Evolutionary conservation across 371 early-diverging fungal species (phyloP).

Genomic region (Mortierella sp.): DNA sequence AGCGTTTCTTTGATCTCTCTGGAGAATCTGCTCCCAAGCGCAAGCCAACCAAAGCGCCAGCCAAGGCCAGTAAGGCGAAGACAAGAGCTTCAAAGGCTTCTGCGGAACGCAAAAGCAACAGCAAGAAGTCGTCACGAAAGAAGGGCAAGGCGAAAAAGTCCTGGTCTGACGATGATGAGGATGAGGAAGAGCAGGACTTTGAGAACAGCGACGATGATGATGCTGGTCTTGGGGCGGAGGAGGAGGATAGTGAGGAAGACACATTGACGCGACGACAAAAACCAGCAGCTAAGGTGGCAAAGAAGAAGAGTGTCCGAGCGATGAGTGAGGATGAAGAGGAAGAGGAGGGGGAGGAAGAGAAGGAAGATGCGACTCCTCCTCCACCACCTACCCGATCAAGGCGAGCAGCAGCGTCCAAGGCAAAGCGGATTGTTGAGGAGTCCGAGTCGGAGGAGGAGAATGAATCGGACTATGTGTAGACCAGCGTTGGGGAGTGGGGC

Average conservation of each 20-base stretch:
- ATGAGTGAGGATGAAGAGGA: not conserved
- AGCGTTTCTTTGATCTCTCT: not conserved
- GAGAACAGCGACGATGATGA: not conserved
- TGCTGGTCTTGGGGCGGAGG: not conserved
- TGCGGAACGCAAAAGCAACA: not conserved
- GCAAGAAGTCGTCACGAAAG: not conserved
- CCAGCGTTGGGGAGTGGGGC: not conserved
- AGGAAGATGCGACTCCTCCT: not conserved
- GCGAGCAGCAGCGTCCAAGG: not conserved
- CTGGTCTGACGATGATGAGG: conserved; percentile 12
- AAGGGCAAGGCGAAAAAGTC: conserved; percentile 5
- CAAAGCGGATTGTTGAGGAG: not conserved
- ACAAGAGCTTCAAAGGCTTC: not conserved
- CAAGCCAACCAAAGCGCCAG: not conserved
- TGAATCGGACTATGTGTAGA: not conserved
- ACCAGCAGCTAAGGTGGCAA: not conserved
- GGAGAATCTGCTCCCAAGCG: not conserved
- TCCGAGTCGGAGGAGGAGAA: not conserved
- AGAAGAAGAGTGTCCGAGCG: not conserved
- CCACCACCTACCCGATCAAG: not conserved
- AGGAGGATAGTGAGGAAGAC: not conserved
- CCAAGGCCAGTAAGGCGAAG: not conserved
- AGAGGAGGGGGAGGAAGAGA: not conserved
- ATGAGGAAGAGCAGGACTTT: conserved; percentile 15
- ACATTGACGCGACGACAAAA: not conserved